Percentiles rank a stretch among this genome's conserved stretches.
phyloP scores from a whole-genome alignment of 768 basidiomycete species.

The Kwoniella sp. region DNA sequence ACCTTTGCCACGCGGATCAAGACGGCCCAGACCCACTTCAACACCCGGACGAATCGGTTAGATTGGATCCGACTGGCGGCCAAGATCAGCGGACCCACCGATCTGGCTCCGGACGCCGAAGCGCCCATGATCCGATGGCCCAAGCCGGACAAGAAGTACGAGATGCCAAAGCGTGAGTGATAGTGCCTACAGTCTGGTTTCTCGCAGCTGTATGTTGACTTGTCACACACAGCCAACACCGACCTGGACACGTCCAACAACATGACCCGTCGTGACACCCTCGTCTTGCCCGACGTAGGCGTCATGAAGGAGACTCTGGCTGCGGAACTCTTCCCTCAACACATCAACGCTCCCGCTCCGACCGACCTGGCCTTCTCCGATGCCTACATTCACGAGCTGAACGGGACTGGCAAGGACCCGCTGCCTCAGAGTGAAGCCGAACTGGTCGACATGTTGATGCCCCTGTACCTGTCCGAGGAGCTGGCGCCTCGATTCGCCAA shows the following conservation, averaged over 20 bases:
- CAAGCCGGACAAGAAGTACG: constrained; percentile 11
- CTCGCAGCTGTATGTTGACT: neutral
- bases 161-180: constrained; percentile 9
- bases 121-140: constrained; percentile 34
- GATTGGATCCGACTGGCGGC: constrained; percentile 39
- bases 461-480: constrained; percentile 45
- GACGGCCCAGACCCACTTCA: constrained; percentile 33
- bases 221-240: constrained; percentile 1
- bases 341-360: constrained; percentile 16
- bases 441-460: constrained; percentile 38
- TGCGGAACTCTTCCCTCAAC: constrained; percentile 11
- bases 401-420: neutral
- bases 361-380: constrained; percentile 17
- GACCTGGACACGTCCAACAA: constrained; percentile 15
- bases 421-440: constrained; percentile 2
- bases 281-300: constrained; percentile 6
- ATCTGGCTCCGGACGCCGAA: constrained; percentile 14
- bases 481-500: constrained; percentile 44
- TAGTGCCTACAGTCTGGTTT: neutral
- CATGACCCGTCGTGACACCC: constrained; percentile 2
- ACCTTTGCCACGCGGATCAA: constrained; percentile 40
- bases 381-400: constrained; percentile 15
- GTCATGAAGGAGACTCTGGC: constrained; percentile 6
- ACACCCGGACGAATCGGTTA: constrained; percentile 21
- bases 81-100: constrained; percentile 24